Conservation (phyloP, 1,284 basidiomycete genomes). For the Ganoderma boninense region DNA sequence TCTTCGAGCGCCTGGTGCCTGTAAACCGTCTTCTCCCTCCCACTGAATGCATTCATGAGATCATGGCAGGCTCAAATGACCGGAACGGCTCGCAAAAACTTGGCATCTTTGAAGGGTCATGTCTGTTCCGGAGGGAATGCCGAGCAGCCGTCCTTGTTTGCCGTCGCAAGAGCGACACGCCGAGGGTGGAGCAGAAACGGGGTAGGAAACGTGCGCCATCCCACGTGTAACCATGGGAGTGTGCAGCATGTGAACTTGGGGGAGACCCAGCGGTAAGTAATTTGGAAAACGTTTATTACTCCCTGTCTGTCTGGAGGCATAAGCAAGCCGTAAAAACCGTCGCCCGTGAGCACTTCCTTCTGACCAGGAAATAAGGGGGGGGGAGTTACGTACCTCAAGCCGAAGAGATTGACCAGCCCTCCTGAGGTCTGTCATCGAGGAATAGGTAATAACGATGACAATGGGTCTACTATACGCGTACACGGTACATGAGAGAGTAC, state of each 20-base stretch:
- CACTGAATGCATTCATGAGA: neutral
- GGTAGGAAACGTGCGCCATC: conserved; percentile 1
- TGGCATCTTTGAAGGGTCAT: neutral
- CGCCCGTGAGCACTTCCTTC: neutral
- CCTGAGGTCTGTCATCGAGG: neutral
- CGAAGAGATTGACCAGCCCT: neutral
- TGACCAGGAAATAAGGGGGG: neutral
- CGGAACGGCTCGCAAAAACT: neutral
- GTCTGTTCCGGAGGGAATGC: neutral
- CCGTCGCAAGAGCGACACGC: neutral
- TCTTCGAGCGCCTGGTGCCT: neutral
- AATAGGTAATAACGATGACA: neutral
- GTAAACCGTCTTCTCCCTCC: neutral
- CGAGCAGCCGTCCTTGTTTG: neutral
- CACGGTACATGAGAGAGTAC: conserved; percentile 6
- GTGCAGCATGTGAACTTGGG: neutral
- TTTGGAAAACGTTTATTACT: neutral
- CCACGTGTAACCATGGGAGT: neutral
- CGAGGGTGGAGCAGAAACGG: neutral
- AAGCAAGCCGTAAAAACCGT: neutral
- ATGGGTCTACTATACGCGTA: neutral
- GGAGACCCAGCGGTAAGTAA: neutral
- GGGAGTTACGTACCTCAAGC: neutral
- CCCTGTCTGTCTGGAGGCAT: neutral
- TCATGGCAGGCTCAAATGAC: neutral